Evolutionary conservation across 805 yeast species (phyloP), one percentile per base, ranked within the genome.

Genomic region (Wickerhamomyces hampshirensis): DNA sequence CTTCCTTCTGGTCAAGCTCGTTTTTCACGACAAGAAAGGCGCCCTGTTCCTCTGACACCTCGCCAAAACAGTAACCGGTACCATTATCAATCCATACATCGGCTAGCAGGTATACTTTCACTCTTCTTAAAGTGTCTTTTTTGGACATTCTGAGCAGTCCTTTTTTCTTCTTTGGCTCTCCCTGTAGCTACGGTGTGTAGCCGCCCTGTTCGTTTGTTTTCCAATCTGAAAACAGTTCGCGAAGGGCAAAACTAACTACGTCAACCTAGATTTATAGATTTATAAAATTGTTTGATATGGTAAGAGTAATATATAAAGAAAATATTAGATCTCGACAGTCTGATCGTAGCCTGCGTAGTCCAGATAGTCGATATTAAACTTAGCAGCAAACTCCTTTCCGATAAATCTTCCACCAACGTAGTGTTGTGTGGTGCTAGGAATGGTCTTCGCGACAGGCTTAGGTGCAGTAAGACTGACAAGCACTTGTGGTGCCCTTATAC

Each of bases 331-430:
- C 39, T 66, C 64, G 34, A 70, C 66, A 7, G 74, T 69, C 51
- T 83, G 86, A 35, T 77, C 81, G 4, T 62, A 62, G 1, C 77
- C 81, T 21, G 65, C 61, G 49, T 80, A 84, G 3, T 68, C 51
- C 13, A 84, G 84, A 4, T 75, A 75, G 18, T 75, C 77, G 40
- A 93, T 78, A 1, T 73, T 84, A 66, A 82, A 86, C 55, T 80
- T 79, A 21, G 67, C 59, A 0, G 96, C 96, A 47, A 93, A 71
- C 8, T 60, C 65, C 11, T 59, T 53, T 31, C 79, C 74, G 13
- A 93, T 75, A 53, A 93, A 93, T 35, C 98, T 65, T 3, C 98
- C 98, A 1, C 98, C 98, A 26, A 89, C 69, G 58, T 75, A 93
- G 56, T 91, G 98, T 2, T 48, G 41, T 4, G 45, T 41, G 8